Evolutionary conservation across 1,284 basidiomycete species (phyloP).

Genomic region (Leccinum griseonigrum): DNA sequence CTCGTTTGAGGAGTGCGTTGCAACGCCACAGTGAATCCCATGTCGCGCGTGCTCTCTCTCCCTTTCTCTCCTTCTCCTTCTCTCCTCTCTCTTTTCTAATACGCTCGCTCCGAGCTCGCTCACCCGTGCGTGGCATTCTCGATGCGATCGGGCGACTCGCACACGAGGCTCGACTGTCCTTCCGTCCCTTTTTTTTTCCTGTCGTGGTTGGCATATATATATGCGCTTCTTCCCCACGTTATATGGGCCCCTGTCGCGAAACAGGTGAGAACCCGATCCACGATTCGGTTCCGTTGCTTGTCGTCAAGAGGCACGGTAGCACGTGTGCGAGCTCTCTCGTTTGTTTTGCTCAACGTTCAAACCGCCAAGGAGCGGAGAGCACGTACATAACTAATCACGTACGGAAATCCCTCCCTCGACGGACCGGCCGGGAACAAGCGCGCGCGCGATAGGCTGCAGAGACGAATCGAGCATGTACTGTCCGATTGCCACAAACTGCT

Average conservation of each 20-base stretch:
- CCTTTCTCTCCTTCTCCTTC: neutral
- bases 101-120: neutral
- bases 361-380: neutral
- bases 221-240: constrained; percentile 17
- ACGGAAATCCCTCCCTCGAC: neutral
- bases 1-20: neutral
- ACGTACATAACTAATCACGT: neutral
- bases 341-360: neutral
- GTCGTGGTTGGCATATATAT: neutral
- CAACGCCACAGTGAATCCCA: neutral
- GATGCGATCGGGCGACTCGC: constrained; percentile 5
- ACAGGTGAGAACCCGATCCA: neutral
- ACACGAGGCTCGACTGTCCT: neutral
- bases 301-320: neutral
- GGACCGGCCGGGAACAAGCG: neutral
- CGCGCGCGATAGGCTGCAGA: neutral
- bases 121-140: neutral
- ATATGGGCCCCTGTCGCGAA: constrained; percentile 9
- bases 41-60: neutral
- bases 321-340: neutral
- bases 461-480: neutral
- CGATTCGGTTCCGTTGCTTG: neutral
- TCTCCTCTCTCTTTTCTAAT: neutral
- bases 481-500: neutral
- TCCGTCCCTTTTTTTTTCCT: constrained; percentile 1